phyloP scores from a whole-genome alignment of 805 yeast species.

The Maudiozyma serrabonitensis region DNA sequence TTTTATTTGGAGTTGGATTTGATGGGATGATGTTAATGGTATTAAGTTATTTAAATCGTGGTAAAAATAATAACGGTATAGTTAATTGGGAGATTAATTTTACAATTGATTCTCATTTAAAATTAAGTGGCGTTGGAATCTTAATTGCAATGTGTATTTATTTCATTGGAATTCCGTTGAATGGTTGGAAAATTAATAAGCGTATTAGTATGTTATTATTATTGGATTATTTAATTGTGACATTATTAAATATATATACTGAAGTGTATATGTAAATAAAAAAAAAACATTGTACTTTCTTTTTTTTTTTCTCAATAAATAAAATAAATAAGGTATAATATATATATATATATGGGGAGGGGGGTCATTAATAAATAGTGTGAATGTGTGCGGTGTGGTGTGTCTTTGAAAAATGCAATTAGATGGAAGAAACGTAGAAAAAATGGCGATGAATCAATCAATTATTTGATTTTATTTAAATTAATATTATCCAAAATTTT shows the following conservation, averaged over 20 bases:
- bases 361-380: background rate
- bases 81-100: constrained; percentile 23
- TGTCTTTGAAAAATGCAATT: background rate
- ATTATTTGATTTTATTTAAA: constrained; percentile 45
- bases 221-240: constrained; percentile 12
- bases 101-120: constrained; percentile 32
- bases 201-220: constrained; percentile 31
- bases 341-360: background rate
- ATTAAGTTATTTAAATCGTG: background rate
- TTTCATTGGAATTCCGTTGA: constrained; percentile 34
- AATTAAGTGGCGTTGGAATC: constrained; percentile 33
- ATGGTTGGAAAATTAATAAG: constrained; percentile 37
- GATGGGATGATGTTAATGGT: constrained; percentile 47
- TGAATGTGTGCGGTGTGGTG: background rate
- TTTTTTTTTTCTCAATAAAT: background rate
- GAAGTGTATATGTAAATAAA: constrained; percentile 6
- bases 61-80: background rate
- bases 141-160: constrained; percentile 33
- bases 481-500: constrained; percentile 72
- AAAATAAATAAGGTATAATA: background rate
- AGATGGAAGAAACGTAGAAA: background rate
- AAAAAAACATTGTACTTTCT: background rate
- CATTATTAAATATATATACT: constrained; percentile 14
- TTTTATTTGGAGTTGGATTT: constrained; percentile 71
- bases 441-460: background rate